Percentiles rank a stretch among this genome's conserved stretches.
These are phyloP conservation scores for Mortierella sp. DNA, from an alignment of 371 early-diverging fungal species.

Conservation along the genomic window DNA sequence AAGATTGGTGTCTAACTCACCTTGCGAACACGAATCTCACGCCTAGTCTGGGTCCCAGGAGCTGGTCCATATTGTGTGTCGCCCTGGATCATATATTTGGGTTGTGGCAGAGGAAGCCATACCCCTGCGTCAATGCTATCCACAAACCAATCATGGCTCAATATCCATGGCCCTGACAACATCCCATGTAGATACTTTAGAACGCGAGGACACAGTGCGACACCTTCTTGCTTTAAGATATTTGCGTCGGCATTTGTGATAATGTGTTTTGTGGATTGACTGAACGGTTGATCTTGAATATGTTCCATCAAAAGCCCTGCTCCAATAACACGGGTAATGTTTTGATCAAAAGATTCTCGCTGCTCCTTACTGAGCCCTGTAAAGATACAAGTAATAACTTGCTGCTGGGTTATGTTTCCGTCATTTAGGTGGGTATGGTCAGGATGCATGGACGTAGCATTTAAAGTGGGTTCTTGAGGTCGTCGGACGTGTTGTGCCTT, in stretches of 20 bases:
- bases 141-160: slow-evolving; percentile 40
- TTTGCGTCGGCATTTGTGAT: slow-evolving; percentile 25
- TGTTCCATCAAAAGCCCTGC: slow-evolving; percentile 45
- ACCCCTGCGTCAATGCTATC: slow-evolving; percentile 22
- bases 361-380: slow-evolving; percentile 32
- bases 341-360: slow-evolving; percentile 16
- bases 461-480: not conserved
- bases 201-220: slow-evolving; percentile 26
- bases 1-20: not conserved
- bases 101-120: slow-evolving; percentile 31
- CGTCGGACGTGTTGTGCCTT: not conserved
- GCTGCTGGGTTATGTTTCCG: not conserved
- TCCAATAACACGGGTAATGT: slow-evolving; percentile 26
- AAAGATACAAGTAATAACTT: slow-evolving; percentile 31
- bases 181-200: slow-evolving; percentile 39
- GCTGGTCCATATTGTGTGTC: slow-evolving; percentile 46
- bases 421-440: not conserved
- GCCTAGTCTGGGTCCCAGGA: slow-evolving; percentile 25
- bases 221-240: not conserved
- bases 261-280: slow-evolving; percentile 29
- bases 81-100: slow-evolving; percentile 30
- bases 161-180: slow-evolving; percentile 34
- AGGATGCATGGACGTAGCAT: not conserved
- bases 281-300: slow-evolving; percentile 30
- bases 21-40: slow-evolving; percentile 13